Evolutionary conservation across 331 rosid genomes (phyloP), one percentile per base, ranked within the genome.

Genomic region (Quercus lobata): DNA sequence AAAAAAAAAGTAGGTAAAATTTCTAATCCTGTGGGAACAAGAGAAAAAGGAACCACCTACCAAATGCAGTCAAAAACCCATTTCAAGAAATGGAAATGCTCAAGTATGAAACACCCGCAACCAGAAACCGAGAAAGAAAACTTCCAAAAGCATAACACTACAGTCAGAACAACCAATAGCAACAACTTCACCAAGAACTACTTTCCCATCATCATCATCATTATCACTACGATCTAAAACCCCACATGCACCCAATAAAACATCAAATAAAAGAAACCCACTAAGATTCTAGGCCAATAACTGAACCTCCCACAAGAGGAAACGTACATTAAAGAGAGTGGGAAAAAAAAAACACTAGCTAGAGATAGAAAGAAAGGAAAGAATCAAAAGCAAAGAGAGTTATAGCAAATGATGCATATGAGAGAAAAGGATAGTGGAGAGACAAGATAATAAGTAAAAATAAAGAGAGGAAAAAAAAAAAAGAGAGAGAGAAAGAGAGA

Each of bases 181-280:
- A 57, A 61, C 57, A 19, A 34, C 76, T 80, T 63, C 21, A 77
- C 77, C 68, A 35, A 80, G 65, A 74, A 81, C 77, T 58, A 74
- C 66, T 72, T 73, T 72, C 52, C 46, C 79, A 81, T 62, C 83
- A 68, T 82, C 85, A 73, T 29, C 52, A 86, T 69, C 80, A 74
- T 72, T 76, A 87, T 27, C 72, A 79, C 69, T 68, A 63, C 37
- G 74, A 89, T 79, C 87, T 82, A 84, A 90, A 85, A 84, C 86
- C 74, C 84, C 81, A 79, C 92, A 90, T 86, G 93, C 92, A 91
- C 77, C 79, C 69, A 56, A 58, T 15, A 81, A 90, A 90, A 83
- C 55, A 80, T 17, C 27, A 78, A 82, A 71, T 58, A 53, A 61
- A 70, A 65, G 74, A 74, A 22, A 79, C 72, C 69, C 76, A 77